These are phyloP conservation scores for Saccharomycopsis guyanensis DNA, from an alignment of 805 yeast species.

Conservation along the genomic window DNA sequence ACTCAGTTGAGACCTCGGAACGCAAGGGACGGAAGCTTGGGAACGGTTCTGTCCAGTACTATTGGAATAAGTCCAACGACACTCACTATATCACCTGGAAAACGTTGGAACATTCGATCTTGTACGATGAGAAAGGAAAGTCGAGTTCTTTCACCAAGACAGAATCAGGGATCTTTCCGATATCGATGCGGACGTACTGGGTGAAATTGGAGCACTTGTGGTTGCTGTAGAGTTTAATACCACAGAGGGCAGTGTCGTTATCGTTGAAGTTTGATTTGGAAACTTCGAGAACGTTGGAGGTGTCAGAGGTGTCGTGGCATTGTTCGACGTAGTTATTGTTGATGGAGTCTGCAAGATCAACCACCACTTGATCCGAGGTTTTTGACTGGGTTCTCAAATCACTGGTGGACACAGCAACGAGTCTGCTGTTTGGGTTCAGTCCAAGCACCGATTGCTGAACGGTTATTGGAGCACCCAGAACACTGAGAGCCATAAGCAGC, in stretches of 20 bases:
- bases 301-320: constrained; percentile 3
- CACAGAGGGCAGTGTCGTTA: constrained; percentile 3
- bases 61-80: too few relatives aligned
- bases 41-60: too few relatives aligned
- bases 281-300: neutral
- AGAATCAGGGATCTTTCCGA: neutral
- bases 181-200: constrained; percentile 1
- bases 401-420: neutral
- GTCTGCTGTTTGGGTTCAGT: neutral
- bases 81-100: too few relatives aligned
- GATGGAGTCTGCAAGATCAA: neutral
- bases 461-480: neutral
- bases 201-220: neutral
- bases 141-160: constrained; percentile 1
- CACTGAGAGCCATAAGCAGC: neutral
- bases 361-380: neutral
- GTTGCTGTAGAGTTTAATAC: constrained; percentile 2
- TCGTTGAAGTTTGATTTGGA: constrained; percentile 1
- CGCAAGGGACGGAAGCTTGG: too few relatives aligned
- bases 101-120: constrained; percentile 7
- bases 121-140: neutral
- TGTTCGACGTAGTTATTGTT: neutral
- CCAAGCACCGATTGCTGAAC: too few relatives aligned
- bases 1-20: too few relatives aligned
- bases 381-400: neutral